Conservation (phyloP, 176 grass and related monocot species). For the Musa acuminata region DNA sequence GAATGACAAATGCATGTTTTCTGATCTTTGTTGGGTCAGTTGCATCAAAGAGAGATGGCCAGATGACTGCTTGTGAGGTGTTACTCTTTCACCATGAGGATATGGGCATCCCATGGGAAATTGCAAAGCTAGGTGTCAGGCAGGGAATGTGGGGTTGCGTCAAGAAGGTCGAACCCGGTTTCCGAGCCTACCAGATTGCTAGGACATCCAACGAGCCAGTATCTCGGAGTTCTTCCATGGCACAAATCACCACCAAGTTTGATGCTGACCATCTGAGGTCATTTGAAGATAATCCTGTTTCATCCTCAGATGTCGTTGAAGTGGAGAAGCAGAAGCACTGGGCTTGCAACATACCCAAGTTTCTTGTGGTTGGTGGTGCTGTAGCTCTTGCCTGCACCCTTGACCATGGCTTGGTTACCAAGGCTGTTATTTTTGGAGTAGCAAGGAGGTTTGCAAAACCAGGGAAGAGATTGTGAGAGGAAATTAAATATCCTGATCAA, state of each 20-base stretch:
- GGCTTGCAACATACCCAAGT: not conserved
- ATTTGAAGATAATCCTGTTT: not conserved
- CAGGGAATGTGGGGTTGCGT: conserved; percentile 19
- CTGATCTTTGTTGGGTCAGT: not conserved
- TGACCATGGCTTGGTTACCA: conserved; percentile 6
- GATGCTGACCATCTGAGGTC: not conserved
- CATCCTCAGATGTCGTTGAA: not conserved
- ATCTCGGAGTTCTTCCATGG: not conserved
- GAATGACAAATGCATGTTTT: not conserved
- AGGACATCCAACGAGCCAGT: not conserved
- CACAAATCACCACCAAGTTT: conserved; percentile 3
- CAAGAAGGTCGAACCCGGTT: conserved; percentile 7
- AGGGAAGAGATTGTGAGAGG: not conserved
- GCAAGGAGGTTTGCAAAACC: conserved; percentile 2
- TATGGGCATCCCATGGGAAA: conserved; percentile 17
- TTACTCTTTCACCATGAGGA: conserved; percentile 13
- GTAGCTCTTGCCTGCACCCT: not conserved
- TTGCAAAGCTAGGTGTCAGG: not conserved
- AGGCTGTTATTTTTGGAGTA: conserved; percentile 14
- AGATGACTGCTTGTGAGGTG: conserved; percentile 12
- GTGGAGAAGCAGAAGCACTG: conserved; percentile 2
- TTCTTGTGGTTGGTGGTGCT: not conserved
- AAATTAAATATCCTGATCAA: not conserved
- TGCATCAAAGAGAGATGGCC: conserved; percentile 1
- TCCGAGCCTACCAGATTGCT: conserved; percentile 7